Conservation (phyloP, 805 yeast species). For the Saturnispora quitensis region DNA sequence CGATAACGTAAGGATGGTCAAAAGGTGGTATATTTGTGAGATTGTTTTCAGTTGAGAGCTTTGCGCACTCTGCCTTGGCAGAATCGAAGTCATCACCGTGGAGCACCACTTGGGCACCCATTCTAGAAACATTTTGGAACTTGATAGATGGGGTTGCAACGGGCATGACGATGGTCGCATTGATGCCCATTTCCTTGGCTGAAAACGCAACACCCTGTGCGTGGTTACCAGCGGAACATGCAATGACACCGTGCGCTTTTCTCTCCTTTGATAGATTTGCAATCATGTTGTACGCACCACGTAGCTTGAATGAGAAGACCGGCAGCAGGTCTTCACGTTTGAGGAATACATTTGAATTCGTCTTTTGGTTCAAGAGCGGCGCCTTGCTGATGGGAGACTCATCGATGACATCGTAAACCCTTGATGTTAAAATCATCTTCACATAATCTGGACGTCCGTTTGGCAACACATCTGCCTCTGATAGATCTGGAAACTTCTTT, state of each 20-base stretch:
- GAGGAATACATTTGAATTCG: slow-evolving; percentile 66
- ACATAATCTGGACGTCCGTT: slow-evolving; percentile 86
- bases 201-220: slow-evolving; percentile 98
- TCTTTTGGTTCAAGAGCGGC: slow-evolving; percentile 58
- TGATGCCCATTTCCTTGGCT: slow-evolving; percentile 74
- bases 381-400: slow-evolving; percentile 84
- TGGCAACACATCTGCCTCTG: slow-evolving; percentile 41
- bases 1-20: slow-evolving; percentile 95
- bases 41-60: slow-evolving; percentile 60
- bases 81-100: slow-evolving; percentile 91
- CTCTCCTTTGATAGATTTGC: slow-evolving; percentile 69
- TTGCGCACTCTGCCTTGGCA: slow-evolving; percentile 84
- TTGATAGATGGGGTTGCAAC: slow-evolving; percentile 93
- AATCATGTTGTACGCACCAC: slow-evolving; percentile 98
- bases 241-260: slow-evolving; percentile 80
- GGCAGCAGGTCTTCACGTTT: slow-evolving; percentile 93
- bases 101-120: slow-evolving; percentile 90
- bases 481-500: slow-evolving; percentile 38
- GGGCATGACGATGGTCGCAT: slow-evolving; percentile 98
- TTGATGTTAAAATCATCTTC: slow-evolving; percentile 78
- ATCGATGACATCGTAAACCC: slow-evolving; percentile 90
- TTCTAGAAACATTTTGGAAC: slow-evolving; percentile 79
- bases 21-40: slow-evolving; percentile 94
- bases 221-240: slow-evolving; percentile 98
- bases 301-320: slow-evolving; percentile 88